Evolutionary conservation across 83 land plant species (phyloP).

Genomic region (Thuja plicata): DNA sequence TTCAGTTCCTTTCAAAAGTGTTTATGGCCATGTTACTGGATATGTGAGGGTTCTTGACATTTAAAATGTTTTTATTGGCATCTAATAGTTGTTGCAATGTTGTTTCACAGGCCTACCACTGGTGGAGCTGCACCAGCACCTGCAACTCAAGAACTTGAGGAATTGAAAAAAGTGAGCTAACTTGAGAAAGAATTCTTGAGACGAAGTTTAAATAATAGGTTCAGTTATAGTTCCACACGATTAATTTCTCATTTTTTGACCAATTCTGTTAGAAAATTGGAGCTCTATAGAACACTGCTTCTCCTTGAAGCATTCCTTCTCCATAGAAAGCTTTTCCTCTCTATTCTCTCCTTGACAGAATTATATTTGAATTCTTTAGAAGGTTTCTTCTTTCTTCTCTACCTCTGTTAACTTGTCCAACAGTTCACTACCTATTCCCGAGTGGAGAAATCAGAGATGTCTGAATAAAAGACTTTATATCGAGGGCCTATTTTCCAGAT

Average conservation of each 20-base stretch:
- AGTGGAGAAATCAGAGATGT: background rate
- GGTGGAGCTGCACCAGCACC: constrained; percentile 39
- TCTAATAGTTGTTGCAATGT: background rate
- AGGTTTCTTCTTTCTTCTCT: background rate
- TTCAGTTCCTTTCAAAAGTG: background rate
- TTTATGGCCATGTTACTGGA: background rate
- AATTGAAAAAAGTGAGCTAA: constrained; percentile 12
- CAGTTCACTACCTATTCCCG: background rate
- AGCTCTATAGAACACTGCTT: background rate
- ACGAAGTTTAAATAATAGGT: background rate
- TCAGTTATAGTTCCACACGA: background rate
- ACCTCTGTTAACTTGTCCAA: background rate
- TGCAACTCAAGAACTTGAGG: background rate
- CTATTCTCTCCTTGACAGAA: background rate
- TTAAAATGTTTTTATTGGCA: background rate
- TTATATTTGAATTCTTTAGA: background rate
- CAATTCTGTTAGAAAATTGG: background rate
- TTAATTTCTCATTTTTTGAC: background rate
- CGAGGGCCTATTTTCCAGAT: background rate
- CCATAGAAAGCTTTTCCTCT: background rate
- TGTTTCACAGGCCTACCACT: constrained; percentile 42
- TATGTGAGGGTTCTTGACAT: background rate
- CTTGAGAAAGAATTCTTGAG: background rate
- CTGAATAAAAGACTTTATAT: background rate
- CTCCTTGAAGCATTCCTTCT: background rate